Base-by-base conservation (phyloP, 768 basidiomycete genomes). In the Agrocybe praecox region DNA sequence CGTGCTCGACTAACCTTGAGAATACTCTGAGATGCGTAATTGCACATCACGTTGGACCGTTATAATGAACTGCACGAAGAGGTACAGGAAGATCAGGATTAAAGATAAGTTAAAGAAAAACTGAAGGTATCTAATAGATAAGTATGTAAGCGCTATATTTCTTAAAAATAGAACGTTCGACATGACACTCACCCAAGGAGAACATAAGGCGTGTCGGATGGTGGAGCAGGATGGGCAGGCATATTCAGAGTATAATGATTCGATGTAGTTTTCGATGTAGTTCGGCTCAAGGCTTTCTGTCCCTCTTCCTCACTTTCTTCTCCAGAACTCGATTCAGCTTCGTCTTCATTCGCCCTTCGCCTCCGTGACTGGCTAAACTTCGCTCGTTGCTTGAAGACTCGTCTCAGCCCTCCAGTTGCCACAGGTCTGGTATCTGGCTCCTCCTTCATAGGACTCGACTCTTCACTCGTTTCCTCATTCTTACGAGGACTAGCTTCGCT, bases 71-170 rank as follows among this genome's bases (percentile, higher is more conserved):
- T 90, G 88, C 46, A 95, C 74, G 45, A 89, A 77, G 56, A 98
- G 80, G 68, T 95, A 97, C 59, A 99, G 75, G 66, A 92, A 90
- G 47, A 96, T 76, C 40, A 92, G 64, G 47, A 94, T 85, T 34
- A 98, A 82, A 6, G 90, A 87, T 21, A 92, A 74, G 72, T 98
- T 97, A 77, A 97, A 97, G 72, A 92, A 86, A 74, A 98, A 93
- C 69, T 98, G 96, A 19, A 96, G 77, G 72, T 98, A 98, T 59
- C 92, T 92, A 54, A 45, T 57, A 48, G 49, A 58, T 65, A 65
- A 54, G 56, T 50, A 50, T 53, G 18, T 44, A 52, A 33, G 22
- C 32, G 26, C 10, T 33, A 17, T 12, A 52, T 29, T 3, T 15
- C 40, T 55, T n/a, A n/a, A 29, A 29, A 29, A 29, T 29, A 9